Evolutionary conservation across 345 rosid species (phyloP), one percentile per base, ranked within the genome.

Genomic region (Eucalyptus erythrocorys): DNA sequence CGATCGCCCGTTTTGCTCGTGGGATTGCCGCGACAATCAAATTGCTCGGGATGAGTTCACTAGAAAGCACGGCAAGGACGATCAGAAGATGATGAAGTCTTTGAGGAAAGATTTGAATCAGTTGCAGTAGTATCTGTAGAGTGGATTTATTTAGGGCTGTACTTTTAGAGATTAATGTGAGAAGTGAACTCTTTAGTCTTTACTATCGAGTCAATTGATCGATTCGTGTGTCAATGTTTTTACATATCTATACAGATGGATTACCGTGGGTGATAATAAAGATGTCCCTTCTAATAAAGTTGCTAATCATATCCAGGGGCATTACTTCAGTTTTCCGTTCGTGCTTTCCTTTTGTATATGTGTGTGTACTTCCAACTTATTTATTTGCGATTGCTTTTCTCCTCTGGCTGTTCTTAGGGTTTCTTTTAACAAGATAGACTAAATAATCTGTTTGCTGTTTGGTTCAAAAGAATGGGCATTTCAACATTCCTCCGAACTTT

Each of bases 341-440:
- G 61, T 55, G 27, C 61, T 55, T 55, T 55, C 61, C 30, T 26
- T 55, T 55, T 55, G 13, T 55, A 55, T 55, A 10, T 55, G 0
- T 53, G 53, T 48, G 57, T 51, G 57, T 21, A 51, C 1, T 51
- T 51, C 57, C 10, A 21, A 51, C 26, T 51, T 51, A 19, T 51
- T n/a, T 64, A 64, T 3, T 14, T 30, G 37, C 14, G 37, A 32
- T 64, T 30, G 5, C 19, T n/a, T n/a, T 59, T 26, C 0, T 57
- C 64, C 30, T 22, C 64, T 61, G 32, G 37, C 16, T n/a, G 71
- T 64, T 30, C 32, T 64, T 61, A 13, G 71, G 4, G 37, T 64
- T 64, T 64, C 71, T n/a, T 32, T 1, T 0, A 1, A 64, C 0
- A 0, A 64, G 13, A 30, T 14, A 64, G 10, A 30, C 17, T 64